phyloP scores from a whole-genome alignment of 139 green algal genomes.

The Chlamydomonas sp. region DNA sequence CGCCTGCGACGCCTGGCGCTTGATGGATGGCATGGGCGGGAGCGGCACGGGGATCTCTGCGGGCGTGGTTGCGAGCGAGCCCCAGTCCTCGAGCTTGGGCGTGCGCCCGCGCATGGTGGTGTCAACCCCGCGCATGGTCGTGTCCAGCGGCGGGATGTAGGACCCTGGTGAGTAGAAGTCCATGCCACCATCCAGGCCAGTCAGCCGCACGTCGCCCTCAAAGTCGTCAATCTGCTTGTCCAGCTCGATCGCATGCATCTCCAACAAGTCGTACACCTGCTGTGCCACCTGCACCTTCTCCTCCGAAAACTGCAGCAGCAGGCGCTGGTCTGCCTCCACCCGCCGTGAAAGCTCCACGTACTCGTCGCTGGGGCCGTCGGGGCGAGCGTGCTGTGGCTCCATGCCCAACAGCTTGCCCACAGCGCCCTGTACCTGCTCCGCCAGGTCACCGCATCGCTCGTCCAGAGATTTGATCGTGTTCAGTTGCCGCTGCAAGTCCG shows the following conservation, averaged over 20 bases:
- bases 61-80: background rate
- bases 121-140: too few species aligned
- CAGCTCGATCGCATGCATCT: conserved; percentile 50
- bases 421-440: conserved; percentile 28
- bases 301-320: conserved; percentile 69
- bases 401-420: conserved; percentile 25
- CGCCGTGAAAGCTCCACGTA: conserved; percentile 15
- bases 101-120: background rate
- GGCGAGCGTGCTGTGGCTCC: conserved; percentile 12
- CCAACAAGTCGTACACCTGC: conserved; percentile 60
- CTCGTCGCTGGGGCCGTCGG: conserved; percentile 11
- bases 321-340: conserved; percentile 34
- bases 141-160: conserved; percentile 2
- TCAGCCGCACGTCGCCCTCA: conserved; percentile 32
- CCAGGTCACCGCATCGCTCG: conserved; percentile 42
- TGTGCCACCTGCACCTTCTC: conserved; percentile 64
- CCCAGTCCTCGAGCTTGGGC: conserved; percentile 13
- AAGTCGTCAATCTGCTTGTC: conserved; percentile 55
- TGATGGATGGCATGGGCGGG: background rate
- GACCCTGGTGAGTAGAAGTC: too few species aligned
- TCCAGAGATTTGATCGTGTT: conserved; percentile 70
- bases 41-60: background rate
- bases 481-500: conserved; percentile 63
- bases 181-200: conserved; percentile 3
- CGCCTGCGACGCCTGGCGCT: background rate